Evolutionary conservation across 176 grass and related monocot species (phyloP), one percentile per base, ranked within the genome.

Genomic region (Musa beccarii): DNA sequence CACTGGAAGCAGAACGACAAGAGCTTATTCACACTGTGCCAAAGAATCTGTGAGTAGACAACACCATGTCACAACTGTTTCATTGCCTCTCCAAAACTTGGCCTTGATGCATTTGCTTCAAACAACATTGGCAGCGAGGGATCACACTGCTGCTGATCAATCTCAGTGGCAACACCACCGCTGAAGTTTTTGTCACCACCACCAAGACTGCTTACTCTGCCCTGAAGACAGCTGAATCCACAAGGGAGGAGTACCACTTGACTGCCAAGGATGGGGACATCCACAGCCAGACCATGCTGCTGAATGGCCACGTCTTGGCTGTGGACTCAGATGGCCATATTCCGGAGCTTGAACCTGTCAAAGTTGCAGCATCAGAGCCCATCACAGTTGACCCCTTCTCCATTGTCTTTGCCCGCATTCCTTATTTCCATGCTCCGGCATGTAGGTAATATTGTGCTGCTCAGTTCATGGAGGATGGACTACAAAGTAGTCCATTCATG

Each of bases 211-310:
- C 72, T 14, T 70, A 81, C 14, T 9, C 74, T 34, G 25, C 34
- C 6, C 34, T 43, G 34, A 43, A 43, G 34, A 43, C 34, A 43
- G 34, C 34, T 43, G 34, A 43, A 43, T 43, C 34, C 22, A 76
- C 75, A 54, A 91, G 95, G 76, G 86, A 89, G 77, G 95, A 99
- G 75, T 99, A 94, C 82, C 95, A 99, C 80, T 81, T 99, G 28
- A 99, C 86, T 13, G 80, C 95, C 22, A 92, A 84, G 74, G 78
- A 81, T 53, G 84, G 88, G 25, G 81, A 94, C 23, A 23, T 99
- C 64, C 95, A 99, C 74, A 99, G 95, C 86, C 95, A 94, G 34
- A 87, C 82, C 24, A 75, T 94, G 90, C 29, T 99, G 63, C 84
- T 99, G 15, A 99, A 99, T 74, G 90, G 84, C 79, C 89, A 88